Conservation (phyloP, 164 flowering plant species). For the Magnolia sinica region DNA sequence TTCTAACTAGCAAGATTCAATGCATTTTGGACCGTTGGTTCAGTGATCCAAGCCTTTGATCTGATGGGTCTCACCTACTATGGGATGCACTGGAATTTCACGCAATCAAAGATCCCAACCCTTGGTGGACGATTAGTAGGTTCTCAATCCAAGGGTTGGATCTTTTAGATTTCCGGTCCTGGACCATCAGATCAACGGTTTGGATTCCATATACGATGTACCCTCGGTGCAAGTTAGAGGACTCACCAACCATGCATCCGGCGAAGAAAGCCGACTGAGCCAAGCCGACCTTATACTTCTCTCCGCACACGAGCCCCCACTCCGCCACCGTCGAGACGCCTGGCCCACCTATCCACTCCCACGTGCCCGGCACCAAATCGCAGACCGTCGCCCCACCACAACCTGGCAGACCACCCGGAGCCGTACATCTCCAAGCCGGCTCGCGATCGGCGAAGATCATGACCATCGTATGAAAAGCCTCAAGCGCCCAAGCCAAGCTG, state of each 20-base stretch:
- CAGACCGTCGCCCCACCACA: constrained; percentile 33
- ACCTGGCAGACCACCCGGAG: not conserved
- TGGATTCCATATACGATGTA: not conserved
- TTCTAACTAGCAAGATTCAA: no score
- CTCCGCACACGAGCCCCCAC: constrained; percentile 71
- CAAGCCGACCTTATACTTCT: constrained; percentile 79
- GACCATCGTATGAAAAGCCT: constrained; percentile 93
- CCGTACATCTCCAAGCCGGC: constrained; percentile 58
- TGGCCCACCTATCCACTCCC: constrained; percentile 77
- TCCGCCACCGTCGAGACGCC: constrained; percentile 70
- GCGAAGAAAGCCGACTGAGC: constrained; percentile 81
- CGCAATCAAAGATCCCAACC: no score
- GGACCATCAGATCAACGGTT: not conserved
- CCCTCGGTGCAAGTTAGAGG: not conserved
- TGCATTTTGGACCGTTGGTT: no score
- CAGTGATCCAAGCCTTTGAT: no score
- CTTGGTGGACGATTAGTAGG: no score
- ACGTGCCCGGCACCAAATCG: constrained; percentile 51
- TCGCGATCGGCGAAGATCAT: constrained; percentile 95
- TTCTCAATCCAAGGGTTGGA: no score
- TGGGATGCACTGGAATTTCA: not conserved
- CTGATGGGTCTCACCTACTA: not conserved
- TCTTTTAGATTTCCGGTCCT: no score
- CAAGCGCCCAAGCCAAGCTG: constrained; percentile 80
- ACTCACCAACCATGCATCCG: constrained; percentile 91